Base-by-base conservation (phyloP, 1,139 yeast genomes). In the Suhomyces maxii region DNA sequence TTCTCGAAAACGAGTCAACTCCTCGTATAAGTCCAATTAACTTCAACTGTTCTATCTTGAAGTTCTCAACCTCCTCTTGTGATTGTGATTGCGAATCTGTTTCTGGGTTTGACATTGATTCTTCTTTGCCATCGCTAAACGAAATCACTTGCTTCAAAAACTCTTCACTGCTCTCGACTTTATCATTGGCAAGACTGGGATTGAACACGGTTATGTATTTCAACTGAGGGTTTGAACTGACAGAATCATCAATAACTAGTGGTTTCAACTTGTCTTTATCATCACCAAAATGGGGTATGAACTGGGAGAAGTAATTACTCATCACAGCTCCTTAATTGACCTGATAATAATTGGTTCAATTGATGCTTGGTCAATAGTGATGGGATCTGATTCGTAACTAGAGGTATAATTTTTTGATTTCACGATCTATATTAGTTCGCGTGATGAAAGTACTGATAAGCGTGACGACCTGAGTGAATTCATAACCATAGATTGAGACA, bases 11-110 rank as follows among this genome's bases (percentile, higher is more conserved):
- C 9, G 68, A 65, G 38, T 60, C 64, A 4, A 73, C 61, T 0
- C 79, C 79, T 46, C 73, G 65, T 8, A 73, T 58, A 18, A 73
- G 54, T 0, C 79, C 79, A 12, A 73, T 53, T 6, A 68, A 52
- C 40, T 67, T 60, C 36, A 72, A 47, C 46, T 69, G 69, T 38
- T 68, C 68, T 11, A 56, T 53, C 40, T 51, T 48, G 7, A 38
- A 13, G 26, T 32, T 42, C n/a, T 26, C 33, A 7, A 10, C 8
- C 12, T 38, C 45, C 1, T 8, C 23, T 18, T 18, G 23, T 18
- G 23, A 18, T 18, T 3, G 23, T 18, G 23, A 18, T 18, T 18
- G 3, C 23, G 23, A 18, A 4, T 18, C 23, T 18, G 23, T 18
- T 18, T 37, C 39, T 9, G 53, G 40, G 13, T 51, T 53, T 2